Evolutionary conservation across 768 basidiomycete genomes (phyloP), one percentile per base, ranked within the genome.

Genomic region (Serpula lacrymans): DNA sequence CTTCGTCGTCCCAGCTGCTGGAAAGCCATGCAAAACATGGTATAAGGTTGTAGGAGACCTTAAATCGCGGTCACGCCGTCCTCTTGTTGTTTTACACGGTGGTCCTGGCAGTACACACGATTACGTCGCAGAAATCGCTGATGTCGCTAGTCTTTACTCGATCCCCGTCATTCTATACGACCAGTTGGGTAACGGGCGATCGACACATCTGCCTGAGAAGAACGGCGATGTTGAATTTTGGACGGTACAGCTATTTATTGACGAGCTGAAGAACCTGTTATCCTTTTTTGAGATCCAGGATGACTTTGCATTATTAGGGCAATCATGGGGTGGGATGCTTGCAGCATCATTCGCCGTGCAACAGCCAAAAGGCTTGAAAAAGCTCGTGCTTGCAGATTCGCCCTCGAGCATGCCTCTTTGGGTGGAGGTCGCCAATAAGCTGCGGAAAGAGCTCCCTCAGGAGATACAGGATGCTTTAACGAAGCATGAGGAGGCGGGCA

Each of bases 151-250:
- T 5, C 48, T 54, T 8, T 50, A 61, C 39, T 34, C 47, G 22
- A 74, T 72, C 33, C 75, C 77, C 9, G 63, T 80, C 48, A 49
- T 82, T 28, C 49, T 78, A 33, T 80, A 80, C 56, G 75, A 78
- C 51, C 79, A 80, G 50, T 42, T 81, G 32, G 78, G 78, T 6
- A 67, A 58, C 41, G 77, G 76, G n/a, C 56, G 58, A 18, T 80
- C 78, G 10, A 77, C 76, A 7, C 75, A 77, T 47, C 61, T 78
- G 14, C 70, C 54, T 7, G 72, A 78, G 45, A 78, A 74, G 48
- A 62, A 51, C 5, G 63, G 60, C 11, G 64, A 69, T 23, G 46
- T 52, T 2, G 27, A 29, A 10, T 80, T 81, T 59, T 78, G 76
- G 76, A 74, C 64, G 13, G 52, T 60, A 21, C 53, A 69, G 39